Base-by-base conservation (phyloP, 495 filamentous ascomycete genomes). In the Penicillium turbatum region DNA sequence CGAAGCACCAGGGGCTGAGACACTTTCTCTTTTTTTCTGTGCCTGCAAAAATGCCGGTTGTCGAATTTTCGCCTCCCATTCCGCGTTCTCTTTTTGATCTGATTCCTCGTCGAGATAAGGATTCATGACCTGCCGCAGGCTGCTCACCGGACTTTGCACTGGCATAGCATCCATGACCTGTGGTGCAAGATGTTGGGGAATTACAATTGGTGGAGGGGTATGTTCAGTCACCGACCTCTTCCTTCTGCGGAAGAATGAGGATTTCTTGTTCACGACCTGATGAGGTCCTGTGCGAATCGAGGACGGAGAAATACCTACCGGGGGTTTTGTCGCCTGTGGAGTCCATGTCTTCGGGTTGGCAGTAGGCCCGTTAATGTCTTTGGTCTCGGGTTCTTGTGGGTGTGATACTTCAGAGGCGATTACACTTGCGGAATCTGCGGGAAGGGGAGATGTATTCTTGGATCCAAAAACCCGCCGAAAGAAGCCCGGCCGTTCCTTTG, bases 201-300 rank as follows among this genome's bases (percentile, higher is more conserved):
- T 71, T 35, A 79, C 60, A 24, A 80, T 72, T 6, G 82, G 82
- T 21, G 72, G 72, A 27, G 73, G 77, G 29, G 67, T 65, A 53
- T 65, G 77, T 64, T 81, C 86, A 49, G 72, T 83, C 48, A 86
- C 67, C 3, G 91, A 96, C 72, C 88, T 90, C 79, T 98, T 98
- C 57, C 93, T 81, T 57, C 92, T 79, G 59, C 93, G 80, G 71
- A 98, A 97, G 76, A 98, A 97, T 1, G 92, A 95, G 4, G 86
- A 81, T 67, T 96, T 97, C 73, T 98, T 96, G 51, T 85, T 87
- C 48, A 97, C 80, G 2, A 78, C 74, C 21, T 80, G 81, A 27
- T 72, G 73, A n/a, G 67, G 51, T 12, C 54, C 59, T 68, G 74
- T 78, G 19, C 79, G 79, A 11, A 52, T 34, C n/a, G 69, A 37